Evolutionary conservation across 129 eudicot genomes (phyloP).

Genomic region (Artemisia argyi): DNA sequence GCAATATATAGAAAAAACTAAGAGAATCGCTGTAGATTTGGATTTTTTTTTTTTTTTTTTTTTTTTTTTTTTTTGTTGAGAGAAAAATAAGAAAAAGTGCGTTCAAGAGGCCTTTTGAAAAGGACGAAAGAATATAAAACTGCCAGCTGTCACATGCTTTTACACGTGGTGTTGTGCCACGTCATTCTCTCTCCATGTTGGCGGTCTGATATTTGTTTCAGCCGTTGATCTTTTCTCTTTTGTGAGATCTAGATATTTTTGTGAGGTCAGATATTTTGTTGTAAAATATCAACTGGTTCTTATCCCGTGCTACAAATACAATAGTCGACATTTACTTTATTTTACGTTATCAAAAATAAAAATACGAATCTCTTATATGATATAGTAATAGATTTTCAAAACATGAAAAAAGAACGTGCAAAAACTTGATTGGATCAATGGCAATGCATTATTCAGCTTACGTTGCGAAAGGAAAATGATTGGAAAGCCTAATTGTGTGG

Average conservation of each 20-base stretch:
- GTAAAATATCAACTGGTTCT: slow-evolving; percentile 20
- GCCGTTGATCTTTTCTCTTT: slow-evolving; percentile 19
- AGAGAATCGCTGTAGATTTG: slow-evolving; percentile 13
- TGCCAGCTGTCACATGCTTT: slow-evolving; percentile 35
- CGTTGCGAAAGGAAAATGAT: too few species aligned
- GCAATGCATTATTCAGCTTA: too few species aligned
- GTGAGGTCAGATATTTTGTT: slow-evolving; percentile 24
- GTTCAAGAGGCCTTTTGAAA: background rate
- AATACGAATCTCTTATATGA: too few species aligned
- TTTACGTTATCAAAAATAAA: too few species aligned
- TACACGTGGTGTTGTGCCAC: slow-evolving; percentile 33
- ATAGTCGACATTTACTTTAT: background rate
- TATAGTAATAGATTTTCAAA: too few species aligned
- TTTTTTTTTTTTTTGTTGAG: background rate
- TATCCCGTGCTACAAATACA: background rate
- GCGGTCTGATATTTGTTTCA: slow-evolving; percentile 32
- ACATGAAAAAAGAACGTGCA: too few species aligned
- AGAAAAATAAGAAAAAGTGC: slow-evolving; percentile 20
- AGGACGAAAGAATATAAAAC: background rate
- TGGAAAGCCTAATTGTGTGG: too few species aligned
- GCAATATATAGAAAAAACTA: background rate
- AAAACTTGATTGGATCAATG: too few species aligned
- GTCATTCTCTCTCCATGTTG: slow-evolving; percentile 10
- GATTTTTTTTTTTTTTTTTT: slow-evolving; percentile 20
- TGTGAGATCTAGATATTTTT: background rate